Base-by-base conservation (phyloP, 208 protist genomes). In the Crithidia expoeki region DNA sequence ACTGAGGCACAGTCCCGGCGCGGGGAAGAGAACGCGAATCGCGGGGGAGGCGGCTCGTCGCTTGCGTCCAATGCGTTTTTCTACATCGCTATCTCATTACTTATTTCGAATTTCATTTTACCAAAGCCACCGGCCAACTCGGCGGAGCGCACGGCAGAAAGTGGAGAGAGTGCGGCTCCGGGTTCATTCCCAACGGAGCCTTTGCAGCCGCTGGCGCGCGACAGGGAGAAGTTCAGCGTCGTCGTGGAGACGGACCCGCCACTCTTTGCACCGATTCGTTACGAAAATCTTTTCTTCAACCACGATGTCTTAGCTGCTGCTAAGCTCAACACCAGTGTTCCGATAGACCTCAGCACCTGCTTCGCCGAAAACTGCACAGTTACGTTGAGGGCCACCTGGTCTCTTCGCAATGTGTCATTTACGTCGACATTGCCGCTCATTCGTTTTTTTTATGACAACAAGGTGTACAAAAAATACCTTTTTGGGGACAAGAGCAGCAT, bases 231-330 rank as follows among this genome's bases (percentile, higher is more conserved):
- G 14, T 84, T 84, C 21, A 71, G 27, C 42, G 28, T 84, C 0
- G 23, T 38, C 10, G 53, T 84, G 9, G 61, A 74, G n/a, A 66
- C 68, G 44, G 42, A 72, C 14, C 60, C 70, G 11, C 52, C 40
- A 23, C 68, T 79, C 1, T 84, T 84, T 53, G 53, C 74, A n/a
- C 73, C 79, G 0, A 53, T 84, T 16, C 60, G 44, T 17, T 76
- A 73, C 23, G 36, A 52, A 9, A 64, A 72, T 12, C 57, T 80
- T 2, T 40, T 53, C 4, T 79, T 80, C 51, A 56, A 60, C 40
- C 73, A 72, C 25, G 63, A 72, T 9, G 74, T 51, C 17, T 53
- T 80, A 17, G 40, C 30, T 17, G 52, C 52, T 17, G 42, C 56
- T 0, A 36, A 62, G 7, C 14, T 76, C 23, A 73, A 72, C 28